A percentile compares a stretch with the other conserved stretches of the same genome.
These are phyloP conservation scores for Metschnikowia dekortorum DNA, from an alignment of 805 yeast species.

Conservation along the genomic window DNA sequence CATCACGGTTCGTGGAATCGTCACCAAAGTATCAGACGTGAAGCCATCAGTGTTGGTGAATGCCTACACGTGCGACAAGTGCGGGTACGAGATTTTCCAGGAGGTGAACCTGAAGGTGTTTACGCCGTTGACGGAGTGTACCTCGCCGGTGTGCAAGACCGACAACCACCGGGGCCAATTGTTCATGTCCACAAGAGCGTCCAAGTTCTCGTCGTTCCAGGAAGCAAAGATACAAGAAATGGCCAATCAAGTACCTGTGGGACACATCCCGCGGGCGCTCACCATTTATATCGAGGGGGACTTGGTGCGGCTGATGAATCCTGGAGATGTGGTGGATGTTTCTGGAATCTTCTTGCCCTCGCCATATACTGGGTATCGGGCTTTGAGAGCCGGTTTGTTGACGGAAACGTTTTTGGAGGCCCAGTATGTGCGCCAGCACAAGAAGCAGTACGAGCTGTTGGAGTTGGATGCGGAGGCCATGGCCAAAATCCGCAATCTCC, in stretches of 20 bases:
- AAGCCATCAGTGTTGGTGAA: constrained; percentile 87
- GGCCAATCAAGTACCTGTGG: constrained; percentile 95
- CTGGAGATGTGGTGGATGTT: constrained; percentile 93
- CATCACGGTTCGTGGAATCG: constrained; percentile 89
- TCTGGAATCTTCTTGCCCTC: constrained; percentile 90
- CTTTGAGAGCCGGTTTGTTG: constrained; percentile 84
- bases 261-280: constrained; percentile 90
- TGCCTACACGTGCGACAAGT: constrained; percentile 95
- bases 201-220: constrained; percentile 92
- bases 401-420: constrained; percentile 94
- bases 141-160: constrained; percentile 69
- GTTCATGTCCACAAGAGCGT: constrained; percentile 90
- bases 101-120: constrained; percentile 83
- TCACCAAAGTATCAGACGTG: constrained; percentile 93
- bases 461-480: constrained; percentile 55
- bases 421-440: constrained; percentile 81
- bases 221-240: constrained; percentile 93
- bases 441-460: constrained; percentile 72
- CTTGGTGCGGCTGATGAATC: constrained; percentile 77
- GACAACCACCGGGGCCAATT: constrained; percentile 86
- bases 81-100: constrained; percentile 96
- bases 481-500: constrained; percentile 50
- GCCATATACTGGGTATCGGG: constrained; percentile 94
- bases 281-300: constrained; percentile 89
- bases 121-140: constrained; percentile 84